phyloP scores from a whole-genome alignment of 2,329 filamentous ascomycete species.

The Pezicula neosporulosa region DNA sequence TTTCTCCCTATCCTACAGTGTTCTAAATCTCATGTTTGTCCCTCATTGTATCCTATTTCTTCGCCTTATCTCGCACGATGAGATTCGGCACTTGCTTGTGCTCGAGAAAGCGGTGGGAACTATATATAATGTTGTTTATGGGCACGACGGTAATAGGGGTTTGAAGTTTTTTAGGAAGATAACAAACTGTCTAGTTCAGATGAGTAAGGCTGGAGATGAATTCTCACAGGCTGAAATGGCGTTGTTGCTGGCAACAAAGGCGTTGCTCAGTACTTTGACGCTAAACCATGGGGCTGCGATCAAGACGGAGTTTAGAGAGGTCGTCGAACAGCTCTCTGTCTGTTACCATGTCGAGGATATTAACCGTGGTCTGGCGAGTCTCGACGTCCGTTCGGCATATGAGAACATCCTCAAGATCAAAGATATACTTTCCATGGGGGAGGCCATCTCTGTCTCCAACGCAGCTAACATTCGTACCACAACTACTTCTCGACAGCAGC shows the following conservation, averaged over 20 bases:
- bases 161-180: constrained; percentile 16
- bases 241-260: constrained; percentile 9
- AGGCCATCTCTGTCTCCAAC: constrained; percentile 15
- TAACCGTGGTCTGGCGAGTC: constrained; percentile 6
- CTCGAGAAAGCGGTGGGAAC: constrained; percentile 24
- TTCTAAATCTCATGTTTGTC: constrained; percentile 10
- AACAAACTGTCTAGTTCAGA: neutral
- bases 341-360: constrained; percentile 5
- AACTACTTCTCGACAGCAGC: neutral
- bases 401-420: constrained; percentile 16
- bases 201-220: neutral
- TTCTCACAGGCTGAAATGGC: constrained; percentile 7
- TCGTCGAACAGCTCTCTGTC: constrained; percentile 7
- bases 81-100: constrained; percentile 17
- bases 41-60: constrained; percentile 21
- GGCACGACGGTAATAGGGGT: constrained; percentile 17
- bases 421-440: constrained; percentile 20
- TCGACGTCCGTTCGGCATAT: constrained; percentile 8
- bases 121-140: constrained; percentile 26
- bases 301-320: constrained; percentile 13
- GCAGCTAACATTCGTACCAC: neutral
- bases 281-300: constrained; percentile 21
- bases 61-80: constrained; percentile 19
- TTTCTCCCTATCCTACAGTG: constrained; percentile 6
- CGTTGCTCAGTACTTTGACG: constrained; percentile 15